phyloP scores from a whole-genome alignment of 2,329 filamentous ascomycete species.

The Botryosphaeria dothidea region DNA sequence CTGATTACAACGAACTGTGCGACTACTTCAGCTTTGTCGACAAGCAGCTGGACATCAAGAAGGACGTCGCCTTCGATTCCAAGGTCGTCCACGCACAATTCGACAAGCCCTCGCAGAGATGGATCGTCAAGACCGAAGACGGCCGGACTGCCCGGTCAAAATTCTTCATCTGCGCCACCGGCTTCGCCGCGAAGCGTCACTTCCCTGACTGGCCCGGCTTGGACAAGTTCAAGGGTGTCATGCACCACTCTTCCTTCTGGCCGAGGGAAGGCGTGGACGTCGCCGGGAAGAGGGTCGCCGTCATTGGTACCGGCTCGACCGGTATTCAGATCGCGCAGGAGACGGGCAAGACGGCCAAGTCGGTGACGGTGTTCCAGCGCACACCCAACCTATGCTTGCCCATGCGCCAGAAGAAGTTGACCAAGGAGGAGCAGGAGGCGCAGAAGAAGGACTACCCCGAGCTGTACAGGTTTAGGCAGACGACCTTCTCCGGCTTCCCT shows the following conservation, averaged over 20 bases:
- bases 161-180: slow-evolving; percentile 56
- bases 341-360: slow-evolving; percentile 53
- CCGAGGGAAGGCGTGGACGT: slow-evolving; percentile 59
- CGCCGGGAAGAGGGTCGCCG: slow-evolving; percentile 59
- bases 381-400: slow-evolving; percentile 67
- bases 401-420: slow-evolving; percentile 56
- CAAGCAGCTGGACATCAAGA: slow-evolving; percentile 55
- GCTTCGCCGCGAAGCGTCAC: slow-evolving; percentile 62
- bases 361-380: slow-evolving; percentile 63
- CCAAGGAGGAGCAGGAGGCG: slow-evolving; percentile 52
- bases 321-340: slow-evolving; percentile 67
- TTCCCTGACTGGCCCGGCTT: slow-evolving; percentile 62
- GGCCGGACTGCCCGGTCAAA: slow-evolving; percentile 52
- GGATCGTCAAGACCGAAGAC: slow-evolving; percentile 54
- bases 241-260: slow-evolving; percentile 64
- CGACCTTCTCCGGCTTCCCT: slow-evolving; percentile 52
- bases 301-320: slow-evolving; percentile 66
- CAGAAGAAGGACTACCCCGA: slow-evolving; percentile 43
- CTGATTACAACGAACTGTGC: slow-evolving; percentile 54
- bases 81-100: slow-evolving; percentile 56
- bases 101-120: slow-evolving; percentile 49
- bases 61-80: slow-evolving; percentile 59
- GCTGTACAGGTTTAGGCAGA: slow-evolving; percentile 56
- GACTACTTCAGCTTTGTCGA: slow-evolving; percentile 63
- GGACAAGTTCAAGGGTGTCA: slow-evolving; percentile 59